Percentiles rank a stretch among this genome's conserved stretches.
These are phyloP conservation scores for Nicotiana benthamiana DNA, from an alignment of 257 asterid genomes.

Conservation along the genomic window DNA sequence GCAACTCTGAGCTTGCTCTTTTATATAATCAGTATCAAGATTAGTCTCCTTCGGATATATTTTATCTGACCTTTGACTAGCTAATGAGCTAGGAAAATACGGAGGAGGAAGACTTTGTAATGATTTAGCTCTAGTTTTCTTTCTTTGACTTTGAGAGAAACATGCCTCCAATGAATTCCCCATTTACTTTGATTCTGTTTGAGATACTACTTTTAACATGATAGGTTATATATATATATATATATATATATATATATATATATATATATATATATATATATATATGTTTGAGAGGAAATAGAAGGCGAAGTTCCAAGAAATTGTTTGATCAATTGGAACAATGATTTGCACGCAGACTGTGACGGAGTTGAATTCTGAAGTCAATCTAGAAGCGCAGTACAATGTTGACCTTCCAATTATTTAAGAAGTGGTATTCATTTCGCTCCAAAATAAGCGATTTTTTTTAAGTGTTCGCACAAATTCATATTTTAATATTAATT, in stretches of 20 bases:
- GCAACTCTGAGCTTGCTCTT: constrained; percentile 47
- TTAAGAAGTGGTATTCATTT: too few relatives aligned
- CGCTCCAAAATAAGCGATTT: too few relatives aligned
- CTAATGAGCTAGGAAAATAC: constrained; percentile 21
- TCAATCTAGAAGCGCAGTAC: neutral
- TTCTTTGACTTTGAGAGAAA: constrained; percentile 23
- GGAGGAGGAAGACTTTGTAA: constrained; percentile 30
- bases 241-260: too few relatives aligned
- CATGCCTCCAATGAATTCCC: constrained; percentile 48
- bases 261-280: too few relatives aligned
- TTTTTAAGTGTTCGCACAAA: too few relatives aligned
- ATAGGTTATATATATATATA: neutral
- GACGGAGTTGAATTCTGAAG: neutral
- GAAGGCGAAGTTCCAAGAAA: neutral
- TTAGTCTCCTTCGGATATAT: constrained; percentile 2
- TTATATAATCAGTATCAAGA: constrained; percentile 39
- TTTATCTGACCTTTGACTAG: constrained; percentile 29
- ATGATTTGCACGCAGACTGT: neutral
- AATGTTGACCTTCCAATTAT: neutral
- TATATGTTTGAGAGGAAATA: neutral
- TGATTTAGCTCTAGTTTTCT: neutral
- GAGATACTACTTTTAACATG: neutral
- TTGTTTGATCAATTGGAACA: neutral
- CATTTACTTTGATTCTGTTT: constrained; percentile 10
- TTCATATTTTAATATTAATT: too few relatives aligned